These are phyloP conservation scores for Allium sativum DNA, from an alignment of 106 monocot species.

Conservation along the genomic window DNA sequence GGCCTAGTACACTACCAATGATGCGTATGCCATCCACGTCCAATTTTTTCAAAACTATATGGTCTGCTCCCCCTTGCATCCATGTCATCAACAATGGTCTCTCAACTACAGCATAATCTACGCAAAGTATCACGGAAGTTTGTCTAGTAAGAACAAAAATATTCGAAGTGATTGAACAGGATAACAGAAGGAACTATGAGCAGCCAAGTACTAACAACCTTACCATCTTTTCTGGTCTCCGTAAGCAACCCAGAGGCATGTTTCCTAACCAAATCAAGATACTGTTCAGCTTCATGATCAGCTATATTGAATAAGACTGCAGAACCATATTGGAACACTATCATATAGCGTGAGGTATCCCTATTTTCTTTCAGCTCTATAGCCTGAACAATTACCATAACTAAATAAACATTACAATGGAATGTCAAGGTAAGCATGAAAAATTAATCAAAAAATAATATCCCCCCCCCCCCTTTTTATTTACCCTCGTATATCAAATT, in stretches of 20 bases:
- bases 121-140: neutral
- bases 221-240: constrained; percentile 87
- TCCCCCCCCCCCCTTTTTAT: too few relatives aligned
- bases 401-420: neutral
- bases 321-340: constrained; percentile 90
- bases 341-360: constrained; percentile 49
- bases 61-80: constrained; percentile 92
- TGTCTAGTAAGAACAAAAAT: constrained; percentile 3
- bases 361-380: constrained; percentile 37
- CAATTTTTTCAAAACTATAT: constrained; percentile 58
- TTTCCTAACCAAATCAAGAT: constrained; percentile 60
- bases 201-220: neutral
- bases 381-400: constrained; percentile 22
- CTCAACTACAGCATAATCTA: constrained; percentile 86
- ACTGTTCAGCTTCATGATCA: constrained; percentile 77
- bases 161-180: neutral
- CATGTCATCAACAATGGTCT: constrained; percentile 57
- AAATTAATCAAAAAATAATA: too few relatives aligned
- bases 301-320: constrained; percentile 74
- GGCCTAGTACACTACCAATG: constrained; percentile 77
- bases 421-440: neutral
- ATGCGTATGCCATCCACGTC: constrained; percentile 79
- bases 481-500: too few relatives aligned
- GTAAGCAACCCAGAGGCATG: constrained; percentile 68
- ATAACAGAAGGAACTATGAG: neutral